Evolutionary conservation across 495 filamentous ascomycete species (phyloP).

Genomic region (Terfezia claveryi): DNA sequence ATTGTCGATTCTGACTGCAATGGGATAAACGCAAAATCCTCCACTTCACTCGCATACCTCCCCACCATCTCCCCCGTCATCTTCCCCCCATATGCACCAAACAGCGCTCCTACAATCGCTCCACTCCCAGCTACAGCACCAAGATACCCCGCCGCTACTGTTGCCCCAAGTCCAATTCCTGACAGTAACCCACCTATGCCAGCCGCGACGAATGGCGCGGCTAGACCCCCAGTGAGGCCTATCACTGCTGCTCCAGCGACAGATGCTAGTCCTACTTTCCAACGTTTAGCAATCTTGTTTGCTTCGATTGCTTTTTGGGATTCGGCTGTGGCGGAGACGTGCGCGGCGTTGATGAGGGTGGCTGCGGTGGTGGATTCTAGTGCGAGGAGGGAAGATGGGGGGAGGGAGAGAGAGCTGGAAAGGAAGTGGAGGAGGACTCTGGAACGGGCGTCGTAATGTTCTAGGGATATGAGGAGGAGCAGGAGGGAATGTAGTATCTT

Average conservation of each 20-base stretch:
- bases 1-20: conserved; percentile 25
- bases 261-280: conserved; percentile 67
- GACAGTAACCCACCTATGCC: conserved; percentile 67
- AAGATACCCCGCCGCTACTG: conserved; percentile 56
- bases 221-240: conserved; percentile 58
- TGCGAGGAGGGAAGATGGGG: conserved; percentile 38
- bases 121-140: conserved; percentile 56
- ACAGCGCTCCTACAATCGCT: conserved; percentile 58
- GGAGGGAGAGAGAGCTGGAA: conserved; percentile 43
- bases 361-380: conserved; percentile 56
- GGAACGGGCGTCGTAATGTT: conserved; percentile 57
- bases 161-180: conserved; percentile 55
- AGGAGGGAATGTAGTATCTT: conserved; percentile 27
- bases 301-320: conserved; percentile 46
- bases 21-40: conserved; percentile 75
- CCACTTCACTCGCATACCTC: conserved; percentile 61
- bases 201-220: conserved; percentile 60
- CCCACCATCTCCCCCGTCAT: conserved; percentile 79
- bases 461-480: conserved; percentile 54
- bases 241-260: conserved; percentile 58
- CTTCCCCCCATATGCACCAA: conserved; percentile 70
- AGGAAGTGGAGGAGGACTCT: conserved; percentile 51
- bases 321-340: conserved; percentile 42
- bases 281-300: conserved; percentile 39
- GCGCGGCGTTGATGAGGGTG: conserved; percentile 46